A percentile compares a stretch with the other conserved stretches of the same genome.
These are phyloP conservation scores for Ceratocystis destructans DNA, from an alignment of 2,329 filamentous ascomycete genomes.

Conservation along the genomic window DNA sequence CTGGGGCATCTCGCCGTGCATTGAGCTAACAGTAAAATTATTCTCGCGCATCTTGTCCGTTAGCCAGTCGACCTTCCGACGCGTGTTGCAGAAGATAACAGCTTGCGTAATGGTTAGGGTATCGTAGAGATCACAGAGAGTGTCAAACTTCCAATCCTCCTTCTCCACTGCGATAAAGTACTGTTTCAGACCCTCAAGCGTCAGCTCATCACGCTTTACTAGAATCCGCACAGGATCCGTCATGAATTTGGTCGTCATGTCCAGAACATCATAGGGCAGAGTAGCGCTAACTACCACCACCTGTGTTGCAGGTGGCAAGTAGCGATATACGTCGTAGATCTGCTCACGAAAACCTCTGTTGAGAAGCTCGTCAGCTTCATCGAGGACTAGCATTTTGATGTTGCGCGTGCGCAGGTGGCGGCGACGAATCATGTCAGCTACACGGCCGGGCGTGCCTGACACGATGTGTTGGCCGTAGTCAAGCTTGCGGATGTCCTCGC, in stretches of 20 bases:
- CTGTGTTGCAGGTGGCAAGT: constrained; percentile 89
- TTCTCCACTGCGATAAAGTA: constrained; percentile 99
- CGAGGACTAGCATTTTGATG: constrained; percentile 51
- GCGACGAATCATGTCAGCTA: constrained; percentile 52
- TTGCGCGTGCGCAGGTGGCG: constrained; percentile 44
- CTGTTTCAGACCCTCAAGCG: constrained; percentile 92
- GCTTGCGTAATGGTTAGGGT: constrained; percentile 97
- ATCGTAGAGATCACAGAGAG: constrained; percentile 95
- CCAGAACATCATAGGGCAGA: constrained; percentile 90
- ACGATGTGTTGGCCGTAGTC: constrained; percentile 97
- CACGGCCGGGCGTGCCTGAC: constrained; percentile 90
- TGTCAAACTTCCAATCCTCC: constrained; percentile 99
- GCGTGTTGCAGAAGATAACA: constrained; percentile 98
- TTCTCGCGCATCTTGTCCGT: constrained; percentile 99
- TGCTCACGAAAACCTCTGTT: constrained; percentile 96
- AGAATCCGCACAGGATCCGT: constrained; percentile 91
- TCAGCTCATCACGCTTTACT: constrained; percentile 97
- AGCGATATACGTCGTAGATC: constrained; percentile 97
- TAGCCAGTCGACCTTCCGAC: constrained; percentile 97
- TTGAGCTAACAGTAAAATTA: constrained; percentile 95
- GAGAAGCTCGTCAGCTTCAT: constrained; percentile 52
- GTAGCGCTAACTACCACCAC: constrained; percentile 97
- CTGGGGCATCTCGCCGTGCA: constrained; percentile 99
- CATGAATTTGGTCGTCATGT: constrained; percentile 99
- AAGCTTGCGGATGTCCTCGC: constrained; percentile 93